Percentiles rank a stretch among this genome's conserved stretches.
Evolutionary conservation across 208 protist genomes (phyloP).

Genomic region (Jaenimonas drosophilae): DNA sequence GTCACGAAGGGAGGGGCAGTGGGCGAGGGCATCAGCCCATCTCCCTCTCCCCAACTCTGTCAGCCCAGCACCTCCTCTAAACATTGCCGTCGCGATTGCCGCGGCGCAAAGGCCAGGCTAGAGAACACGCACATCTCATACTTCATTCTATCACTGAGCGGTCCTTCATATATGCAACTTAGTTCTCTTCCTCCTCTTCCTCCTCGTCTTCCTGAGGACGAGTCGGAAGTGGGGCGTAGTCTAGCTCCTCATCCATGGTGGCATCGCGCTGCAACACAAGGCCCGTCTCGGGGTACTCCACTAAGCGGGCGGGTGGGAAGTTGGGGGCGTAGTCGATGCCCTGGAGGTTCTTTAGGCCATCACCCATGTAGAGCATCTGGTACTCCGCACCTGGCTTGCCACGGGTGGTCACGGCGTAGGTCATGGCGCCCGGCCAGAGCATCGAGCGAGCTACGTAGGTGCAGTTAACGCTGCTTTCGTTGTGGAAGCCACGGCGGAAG

Average conservation of each 20-base stretch:
- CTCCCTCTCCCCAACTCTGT: too few species aligned
- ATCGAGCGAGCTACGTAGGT: constrained; percentile 74
- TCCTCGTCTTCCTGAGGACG: constrained; percentile 25
- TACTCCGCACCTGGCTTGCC: constrained; percentile 63
- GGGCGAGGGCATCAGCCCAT: too few species aligned
- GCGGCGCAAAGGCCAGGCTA: too few species aligned
- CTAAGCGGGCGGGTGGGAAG: constrained; percentile 56
- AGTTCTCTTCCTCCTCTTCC: constrained; percentile 67
- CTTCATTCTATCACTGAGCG: too few species aligned
- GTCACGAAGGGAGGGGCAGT: too few species aligned
- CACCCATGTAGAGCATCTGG: constrained; percentile 78
- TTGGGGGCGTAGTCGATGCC: constrained; percentile 51
- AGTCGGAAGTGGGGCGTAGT: constrained; percentile 71
- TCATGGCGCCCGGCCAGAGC: constrained; percentile 80
- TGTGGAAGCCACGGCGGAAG: constrained; percentile 75
- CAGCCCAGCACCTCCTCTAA: too few species aligned
- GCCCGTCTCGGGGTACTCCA: constrained; percentile 67
- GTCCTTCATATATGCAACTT: constrained; percentile 6
- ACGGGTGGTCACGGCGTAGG: constrained; percentile 56
- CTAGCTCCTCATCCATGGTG: constrained; percentile 81
- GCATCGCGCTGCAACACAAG: constrained; percentile 70
- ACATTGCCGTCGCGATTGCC: too few species aligned
- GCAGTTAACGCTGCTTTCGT: constrained; percentile 50
- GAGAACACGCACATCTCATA: too few species aligned
- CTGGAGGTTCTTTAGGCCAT: constrained; percentile 71